Percentiles rank a stretch among this genome's conserved stretches.
Evolutionary conservation across 306 rosid species (phyloP).

Genomic region (Lathyrus sativus): DNA sequence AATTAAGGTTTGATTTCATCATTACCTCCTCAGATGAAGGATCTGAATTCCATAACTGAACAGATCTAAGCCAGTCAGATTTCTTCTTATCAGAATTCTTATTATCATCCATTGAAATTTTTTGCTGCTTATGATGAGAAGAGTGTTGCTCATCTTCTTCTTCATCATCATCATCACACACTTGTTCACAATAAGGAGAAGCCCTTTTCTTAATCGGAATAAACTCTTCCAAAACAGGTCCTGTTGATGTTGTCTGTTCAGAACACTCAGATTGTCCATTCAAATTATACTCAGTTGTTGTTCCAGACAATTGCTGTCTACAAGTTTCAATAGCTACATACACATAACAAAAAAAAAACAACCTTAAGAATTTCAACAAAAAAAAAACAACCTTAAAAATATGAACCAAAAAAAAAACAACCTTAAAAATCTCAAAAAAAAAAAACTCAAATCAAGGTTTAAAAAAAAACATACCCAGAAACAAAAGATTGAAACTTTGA

Average conservation of each 20-base stretch:
- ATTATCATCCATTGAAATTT: slow-evolving; percentile 28
- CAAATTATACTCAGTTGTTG: slow-evolving; percentile 56
- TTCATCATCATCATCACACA: slow-evolving; percentile 30
- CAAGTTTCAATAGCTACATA: slow-evolving; percentile 80
- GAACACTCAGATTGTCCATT: slow-evolving; percentile 85
- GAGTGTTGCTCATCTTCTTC: slow-evolving; percentile 48
- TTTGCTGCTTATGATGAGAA: slow-evolving; percentile 34
- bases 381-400: slow-evolving; percentile 4
- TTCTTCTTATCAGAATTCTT: slow-evolving; percentile 48
- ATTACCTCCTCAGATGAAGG: slow-evolving; percentile 62
- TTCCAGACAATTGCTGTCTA: slow-evolving; percentile 59
- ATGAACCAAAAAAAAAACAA: not conserved
- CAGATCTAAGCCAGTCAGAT: slow-evolving; percentile 93
- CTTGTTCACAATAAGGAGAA: slow-evolving; percentile 47
- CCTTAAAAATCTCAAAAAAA: not conserved
- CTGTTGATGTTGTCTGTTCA: slow-evolving; percentile 72
- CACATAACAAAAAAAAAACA: not conserved
- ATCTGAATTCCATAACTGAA: slow-evolving; percentile 85
- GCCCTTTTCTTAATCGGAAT: slow-evolving; percentile 64
- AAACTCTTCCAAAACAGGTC: slow-evolving; percentile 75
- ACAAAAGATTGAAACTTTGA: not conserved
- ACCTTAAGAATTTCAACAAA: not conserved
- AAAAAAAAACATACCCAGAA: slow-evolving; percentile 27
- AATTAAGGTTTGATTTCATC: not conserved
- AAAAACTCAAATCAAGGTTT: not conserved